Percentiles rank a stretch among this genome's conserved stretches.
Conservation (phyloP, 495 filamentous ascomycete species). For the Neurospora sp. region DNA sequence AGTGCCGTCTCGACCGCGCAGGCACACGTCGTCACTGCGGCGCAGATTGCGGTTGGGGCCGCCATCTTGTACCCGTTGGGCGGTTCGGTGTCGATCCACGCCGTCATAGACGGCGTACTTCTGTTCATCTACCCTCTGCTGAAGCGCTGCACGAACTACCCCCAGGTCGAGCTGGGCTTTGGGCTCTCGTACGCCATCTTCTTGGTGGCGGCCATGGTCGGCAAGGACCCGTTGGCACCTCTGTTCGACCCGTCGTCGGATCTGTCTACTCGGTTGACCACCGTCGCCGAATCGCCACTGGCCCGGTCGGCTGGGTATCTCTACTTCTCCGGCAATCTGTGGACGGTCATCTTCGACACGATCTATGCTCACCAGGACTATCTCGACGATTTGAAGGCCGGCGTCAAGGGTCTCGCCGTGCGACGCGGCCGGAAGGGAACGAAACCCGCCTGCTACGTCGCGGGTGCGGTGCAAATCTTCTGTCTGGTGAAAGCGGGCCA, state of each 20-base stretch:
- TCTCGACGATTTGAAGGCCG: slow-evolving; percentile 17
- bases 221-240: slow-evolving; percentile 3
- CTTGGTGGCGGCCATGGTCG: slow-evolving; percentile 4
- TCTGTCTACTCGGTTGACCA: slow-evolving; percentile 1
- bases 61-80: not conserved
- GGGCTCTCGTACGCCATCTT: slow-evolving; percentile 9
- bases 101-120: not conserved
- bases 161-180: slow-evolving; percentile 12
- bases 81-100: not conserved
- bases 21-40: slow-evolving; percentile 22
- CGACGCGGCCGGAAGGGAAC: not conserved
- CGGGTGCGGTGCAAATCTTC: not conserved
- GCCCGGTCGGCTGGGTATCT: slow-evolving; percentile 1
- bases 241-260: slow-evolving; percentile 3
- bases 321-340: slow-evolving; percentile 7
- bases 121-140: slow-evolving; percentile 11
- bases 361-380: slow-evolving; percentile 24
- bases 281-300: not conserved
- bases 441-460: slow-evolving; percentile 1
- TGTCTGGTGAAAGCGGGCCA: not conserved
- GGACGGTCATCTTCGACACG: slow-evolving; percentile 22
- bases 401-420: slow-evolving; percentile 18
- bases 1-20: slow-evolving; percentile 28
- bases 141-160: slow-evolving; percentile 14
- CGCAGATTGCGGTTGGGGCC: slow-evolving; percentile 6